Conservation (phyloP, 345 rosid species). For the Psidium guajava region DNA sequence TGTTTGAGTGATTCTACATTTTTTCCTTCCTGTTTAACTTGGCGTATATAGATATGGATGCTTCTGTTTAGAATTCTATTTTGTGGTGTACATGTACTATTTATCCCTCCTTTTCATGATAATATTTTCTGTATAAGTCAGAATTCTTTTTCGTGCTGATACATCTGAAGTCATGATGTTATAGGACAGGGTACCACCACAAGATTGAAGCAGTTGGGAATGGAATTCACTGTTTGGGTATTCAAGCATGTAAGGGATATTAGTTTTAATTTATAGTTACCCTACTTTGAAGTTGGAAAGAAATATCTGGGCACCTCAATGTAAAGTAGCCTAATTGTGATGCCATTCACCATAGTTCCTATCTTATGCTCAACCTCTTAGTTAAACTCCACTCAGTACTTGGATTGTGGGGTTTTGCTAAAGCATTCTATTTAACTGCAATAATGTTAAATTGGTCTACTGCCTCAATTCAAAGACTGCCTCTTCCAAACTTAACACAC, state of each 20-base stretch:
- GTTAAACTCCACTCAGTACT: not conserved
- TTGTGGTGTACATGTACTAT: not conserved
- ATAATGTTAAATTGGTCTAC: not conserved
- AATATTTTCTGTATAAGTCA: not conserved
- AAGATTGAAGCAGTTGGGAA: conserved; percentile 90
- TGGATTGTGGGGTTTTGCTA: not conserved
- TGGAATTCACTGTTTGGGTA: conserved; percentile 99
- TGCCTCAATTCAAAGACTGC: not conserved
- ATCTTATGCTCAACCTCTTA: not conserved
- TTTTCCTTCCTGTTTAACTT: not conserved
- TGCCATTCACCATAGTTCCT: not conserved
- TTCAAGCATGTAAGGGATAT: conserved; percentile 71
- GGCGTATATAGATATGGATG: not conserved
- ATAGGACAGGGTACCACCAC: conserved; percentile 75
- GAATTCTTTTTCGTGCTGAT: not conserved
- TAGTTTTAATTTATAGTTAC: not conserved
- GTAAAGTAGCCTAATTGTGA: not conserved
- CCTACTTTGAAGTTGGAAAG: not conserved
- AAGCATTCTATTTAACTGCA: not conserved
- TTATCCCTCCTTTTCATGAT: not conserved
- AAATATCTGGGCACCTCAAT: not conserved
- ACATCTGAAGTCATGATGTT: conserved; percentile 10
- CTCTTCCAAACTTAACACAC: not conserved
- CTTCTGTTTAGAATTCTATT: not conserved
- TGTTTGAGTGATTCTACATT: not conserved